Percentiles rank a stretch among this genome's conserved stretches.
These are phyloP conservation scores for Gentiana macrophylla DNA, from an alignment of 257 asterid genomes.

Conservation along the genomic window DNA sequence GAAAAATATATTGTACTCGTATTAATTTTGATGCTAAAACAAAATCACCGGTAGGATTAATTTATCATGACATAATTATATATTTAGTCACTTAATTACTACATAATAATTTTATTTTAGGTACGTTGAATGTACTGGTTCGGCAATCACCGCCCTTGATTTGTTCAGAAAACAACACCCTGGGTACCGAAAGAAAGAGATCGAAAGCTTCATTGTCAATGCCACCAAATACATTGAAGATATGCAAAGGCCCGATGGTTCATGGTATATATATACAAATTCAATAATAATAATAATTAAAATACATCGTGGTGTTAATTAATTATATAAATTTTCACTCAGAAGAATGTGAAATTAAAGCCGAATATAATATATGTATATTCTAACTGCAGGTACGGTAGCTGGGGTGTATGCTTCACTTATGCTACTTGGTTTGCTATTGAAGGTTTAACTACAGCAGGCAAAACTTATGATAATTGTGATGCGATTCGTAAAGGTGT, in stretches of 20 bases:
- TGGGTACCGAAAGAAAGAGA: slow-evolving; percentile 18
- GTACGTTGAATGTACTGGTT: slow-evolving; percentile 25
- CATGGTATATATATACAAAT: slow-evolving; percentile 13
- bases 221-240: slow-evolving; percentile 14
- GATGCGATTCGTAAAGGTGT: too few relatives aligned
- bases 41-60: too few relatives aligned
- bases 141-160: slow-evolving; percentile 21
- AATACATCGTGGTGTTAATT: too few relatives aligned
- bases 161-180: slow-evolving; percentile 17
- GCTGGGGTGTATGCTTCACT: slow-evolving; percentile 23
- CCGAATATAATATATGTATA: too few relatives aligned
- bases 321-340: too few relatives aligned
- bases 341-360: too few relatives aligned
- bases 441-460: slow-evolving; percentile 11
- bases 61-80: too few relatives aligned
- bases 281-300: too few relatives aligned
- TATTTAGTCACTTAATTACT: neutral
- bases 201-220: slow-evolving; percentile 11
- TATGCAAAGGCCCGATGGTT: slow-evolving; percentile 22
- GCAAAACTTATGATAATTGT: too few relatives aligned
- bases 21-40: too few relatives aligned
- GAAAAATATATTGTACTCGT: neutral
- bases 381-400: slow-evolving; percentile 13
- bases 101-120: neutral
- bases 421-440: slow-evolving; percentile 30